phyloP scores from a whole-genome alignment of 306 rosid genomes.

The Citrullus mucosospermus region DNA sequence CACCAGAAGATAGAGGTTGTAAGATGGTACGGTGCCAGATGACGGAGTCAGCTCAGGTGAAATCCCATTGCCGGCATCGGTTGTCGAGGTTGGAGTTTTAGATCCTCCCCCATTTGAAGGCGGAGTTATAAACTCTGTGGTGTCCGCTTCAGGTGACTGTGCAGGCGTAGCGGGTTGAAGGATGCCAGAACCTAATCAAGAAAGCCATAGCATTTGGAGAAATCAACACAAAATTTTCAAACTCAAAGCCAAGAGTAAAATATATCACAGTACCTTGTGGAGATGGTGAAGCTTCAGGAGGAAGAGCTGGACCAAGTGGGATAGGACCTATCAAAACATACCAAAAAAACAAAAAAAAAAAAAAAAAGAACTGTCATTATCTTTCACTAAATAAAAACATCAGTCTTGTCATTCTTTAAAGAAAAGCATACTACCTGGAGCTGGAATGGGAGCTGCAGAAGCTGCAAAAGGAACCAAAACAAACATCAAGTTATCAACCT shows the following conservation, averaged over 20 bases:
- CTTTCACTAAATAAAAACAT: background rate
- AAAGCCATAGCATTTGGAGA: background rate
- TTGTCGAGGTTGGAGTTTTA: background rate
- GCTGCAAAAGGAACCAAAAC: constrained; percentile 3
- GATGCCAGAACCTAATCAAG: constrained; percentile 4
- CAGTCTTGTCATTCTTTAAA: background rate
- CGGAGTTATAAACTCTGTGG: background rate
- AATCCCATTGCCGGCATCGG: background rate
- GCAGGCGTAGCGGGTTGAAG: background rate
- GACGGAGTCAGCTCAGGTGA: background rate
- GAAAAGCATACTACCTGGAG: constrained; percentile 1
- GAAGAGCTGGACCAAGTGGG: constrained; percentile 2
- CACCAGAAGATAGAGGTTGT: background rate
- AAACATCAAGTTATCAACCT: background rate
- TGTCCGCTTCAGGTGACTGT: background rate
- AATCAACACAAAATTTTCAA: background rate
- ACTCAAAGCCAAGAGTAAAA: background rate
- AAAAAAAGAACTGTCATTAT: background rate
- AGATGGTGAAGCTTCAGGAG: constrained; percentile 10
- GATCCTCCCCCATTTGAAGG: constrained; percentile 2
- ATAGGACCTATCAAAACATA: constrained; percentile 4
- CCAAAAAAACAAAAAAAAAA: background rate
- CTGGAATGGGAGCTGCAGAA: constrained; percentile 7
- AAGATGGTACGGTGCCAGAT: background rate
- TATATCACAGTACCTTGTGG: background rate